Evolutionary conservation across 768 basidiomycete species (phyloP).

Genomic region (Pleurotus sapidus): DNA sequence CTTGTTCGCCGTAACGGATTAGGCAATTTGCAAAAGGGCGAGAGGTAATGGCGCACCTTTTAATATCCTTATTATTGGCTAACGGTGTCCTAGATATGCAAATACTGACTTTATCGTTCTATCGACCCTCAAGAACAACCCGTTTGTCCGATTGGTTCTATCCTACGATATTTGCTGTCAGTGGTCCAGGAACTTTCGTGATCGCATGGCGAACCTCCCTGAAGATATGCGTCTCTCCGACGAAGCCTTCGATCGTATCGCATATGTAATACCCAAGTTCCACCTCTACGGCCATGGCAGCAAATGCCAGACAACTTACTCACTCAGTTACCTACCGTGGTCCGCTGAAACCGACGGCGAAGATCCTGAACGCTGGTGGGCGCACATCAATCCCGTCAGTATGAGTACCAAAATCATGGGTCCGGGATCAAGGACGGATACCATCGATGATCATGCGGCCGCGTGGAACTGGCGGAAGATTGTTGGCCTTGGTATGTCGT

Average conservation of each 20-base stretch:
- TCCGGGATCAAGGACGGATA: constrained; percentile 13
- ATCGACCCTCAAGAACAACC: constrained; percentile 9
- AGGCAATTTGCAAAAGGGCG: constrained; percentile 31
- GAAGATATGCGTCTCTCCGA: neutral
- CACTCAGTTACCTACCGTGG: constrained; percentile 12
- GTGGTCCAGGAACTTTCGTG: constrained; percentile 11
- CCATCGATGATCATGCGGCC: constrained; percentile 25
- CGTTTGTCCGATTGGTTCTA: constrained; percentile 9
- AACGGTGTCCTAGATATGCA: constrained; percentile 16
- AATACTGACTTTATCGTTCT: constrained; percentile 27
- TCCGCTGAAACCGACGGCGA: constrained; percentile 32
- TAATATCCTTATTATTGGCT: neutral
- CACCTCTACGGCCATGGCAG: constrained; percentile 13
- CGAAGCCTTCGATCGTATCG: neutral
- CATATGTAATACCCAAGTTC: constrained; percentile 11
- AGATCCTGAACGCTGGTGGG: constrained; percentile 18
- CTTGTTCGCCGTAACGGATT: constrained; percentile 22
- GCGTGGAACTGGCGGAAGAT: constrained; percentile 21
- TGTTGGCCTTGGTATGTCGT: constrained; percentile 4
- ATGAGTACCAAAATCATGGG: constrained; percentile 31
- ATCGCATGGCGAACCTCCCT: constrained; percentile 1
- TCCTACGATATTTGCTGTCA: constrained; percentile 31
- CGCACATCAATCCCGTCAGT: constrained; percentile 21
- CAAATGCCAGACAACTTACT: constrained; percentile 11
- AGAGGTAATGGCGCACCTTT: constrained; percentile 19